These are phyloP conservation scores for Aspergillus ostianus DNA, from an alignment of 495 filamentous ascomycete genomes.

Conservation along the genomic window DNA sequence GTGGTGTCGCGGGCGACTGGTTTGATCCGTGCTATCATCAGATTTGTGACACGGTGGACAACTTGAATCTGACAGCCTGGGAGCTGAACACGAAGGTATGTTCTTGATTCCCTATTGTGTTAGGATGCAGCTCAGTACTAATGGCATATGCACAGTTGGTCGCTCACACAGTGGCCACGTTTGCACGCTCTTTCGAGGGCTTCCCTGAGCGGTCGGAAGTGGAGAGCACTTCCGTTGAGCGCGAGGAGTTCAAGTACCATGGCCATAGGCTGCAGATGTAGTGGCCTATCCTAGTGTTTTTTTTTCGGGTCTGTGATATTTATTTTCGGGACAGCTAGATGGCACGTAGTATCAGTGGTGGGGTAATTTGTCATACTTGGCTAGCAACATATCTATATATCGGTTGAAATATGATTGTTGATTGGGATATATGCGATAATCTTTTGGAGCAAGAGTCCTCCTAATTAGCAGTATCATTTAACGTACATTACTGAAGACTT, in stretches of 20 bases:
- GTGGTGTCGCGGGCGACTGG: constrained; percentile 58
- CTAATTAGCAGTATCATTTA: too few relatives aligned
- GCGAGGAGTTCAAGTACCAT: constrained; percentile 19
- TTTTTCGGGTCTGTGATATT: too few relatives aligned
- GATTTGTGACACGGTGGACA: constrained; percentile 54
- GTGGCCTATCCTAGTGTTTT: neutral
- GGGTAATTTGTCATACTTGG: too few relatives aligned
- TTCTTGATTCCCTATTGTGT: neutral
- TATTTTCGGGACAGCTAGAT: too few relatives aligned
- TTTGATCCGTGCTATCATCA: constrained; percentile 66
- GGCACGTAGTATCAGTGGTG: too few relatives aligned
- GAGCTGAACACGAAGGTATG: constrained; percentile 56
- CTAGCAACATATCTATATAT: too few relatives aligned
- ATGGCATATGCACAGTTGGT: constrained; percentile 40
- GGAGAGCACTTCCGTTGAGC: constrained; percentile 1
- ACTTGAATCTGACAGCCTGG: constrained; percentile 46
- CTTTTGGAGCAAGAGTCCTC: too few relatives aligned
- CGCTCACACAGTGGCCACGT: constrained; percentile 61
- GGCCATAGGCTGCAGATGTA: constrained; percentile 21
- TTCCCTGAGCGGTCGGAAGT: constrained; percentile 26
- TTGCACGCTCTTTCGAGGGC: constrained; percentile 53
- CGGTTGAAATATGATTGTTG: too few relatives aligned
- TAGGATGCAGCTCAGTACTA: neutral
- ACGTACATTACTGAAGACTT: too few relatives aligned
- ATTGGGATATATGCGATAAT: too few relatives aligned